Conservation (phyloP, 495 filamentous ascomycete species). For the Hyaloscypha variabilis region DNA sequence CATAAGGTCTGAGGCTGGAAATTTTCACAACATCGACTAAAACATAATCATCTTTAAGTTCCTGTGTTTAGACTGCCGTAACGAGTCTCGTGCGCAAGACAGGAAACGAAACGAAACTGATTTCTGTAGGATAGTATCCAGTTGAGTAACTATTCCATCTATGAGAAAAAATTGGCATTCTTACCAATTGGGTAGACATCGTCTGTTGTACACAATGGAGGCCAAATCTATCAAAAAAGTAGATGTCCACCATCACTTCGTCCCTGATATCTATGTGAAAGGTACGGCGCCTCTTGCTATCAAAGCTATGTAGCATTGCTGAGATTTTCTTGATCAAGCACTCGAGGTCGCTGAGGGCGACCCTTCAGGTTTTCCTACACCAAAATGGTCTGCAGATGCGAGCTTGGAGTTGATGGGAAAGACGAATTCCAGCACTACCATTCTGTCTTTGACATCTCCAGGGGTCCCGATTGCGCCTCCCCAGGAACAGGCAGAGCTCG, state of each 20-base stretch:
- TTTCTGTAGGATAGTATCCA: too few relatives aligned
- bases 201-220: too few relatives aligned
- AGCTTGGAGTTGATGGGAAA: conserved; percentile 40
- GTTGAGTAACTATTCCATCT: too few relatives aligned
- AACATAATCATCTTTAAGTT: too few relatives aligned
- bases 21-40: too few relatives aligned
- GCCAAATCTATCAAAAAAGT: background rate
- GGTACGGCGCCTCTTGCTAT: background rate
- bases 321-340: background rate
- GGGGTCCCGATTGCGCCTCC: background rate
- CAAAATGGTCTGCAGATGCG: conserved; percentile 38
- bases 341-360: conserved; percentile 31
- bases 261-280: conserved; percentile 1
- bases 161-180: too few relatives aligned
- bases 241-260: conserved; percentile 4
- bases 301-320: background rate
- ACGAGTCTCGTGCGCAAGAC: too few relatives aligned
- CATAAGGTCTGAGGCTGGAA: too few relatives aligned
- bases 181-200: too few relatives aligned
- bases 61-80: too few relatives aligned
- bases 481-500: conserved; percentile 34
- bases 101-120: too few relatives aligned
- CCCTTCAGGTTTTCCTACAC: conserved; percentile 41
- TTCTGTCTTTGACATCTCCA: conserved; percentile 44
- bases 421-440: conserved; percentile 40